These are phyloP conservation scores for Flammula alnicola DNA, from an alignment of 1,284 basidiomycete genomes.

Conservation along the genomic window DNA sequence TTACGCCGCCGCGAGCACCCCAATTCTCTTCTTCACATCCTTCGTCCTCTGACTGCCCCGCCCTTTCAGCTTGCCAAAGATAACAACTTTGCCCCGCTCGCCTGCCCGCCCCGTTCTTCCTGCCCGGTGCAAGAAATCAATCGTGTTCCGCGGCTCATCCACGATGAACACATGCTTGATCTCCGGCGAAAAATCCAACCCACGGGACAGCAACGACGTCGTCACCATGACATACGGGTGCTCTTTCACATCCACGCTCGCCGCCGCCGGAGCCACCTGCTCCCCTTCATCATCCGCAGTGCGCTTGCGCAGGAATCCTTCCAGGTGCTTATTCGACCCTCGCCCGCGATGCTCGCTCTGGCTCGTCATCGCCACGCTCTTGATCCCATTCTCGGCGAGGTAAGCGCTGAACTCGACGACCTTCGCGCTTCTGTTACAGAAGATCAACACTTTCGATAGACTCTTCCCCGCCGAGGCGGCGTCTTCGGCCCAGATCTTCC, in stretches of 20 bases:
- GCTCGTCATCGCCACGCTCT: slow-evolving; percentile 61
- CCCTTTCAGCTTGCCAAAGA: slow-evolving; percentile 70
- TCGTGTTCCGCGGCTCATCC: slow-evolving; percentile 84
- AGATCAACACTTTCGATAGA: slow-evolving; percentile 79
- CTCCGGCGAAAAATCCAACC: slow-evolving; percentile 81
- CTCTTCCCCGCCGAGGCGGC: slow-evolving; percentile 43
- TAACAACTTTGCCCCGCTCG: slow-evolving; percentile 63
- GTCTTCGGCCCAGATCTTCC: slow-evolving; percentile 78
- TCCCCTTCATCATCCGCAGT: too few species aligned
- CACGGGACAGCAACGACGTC: slow-evolving; percentile 89
- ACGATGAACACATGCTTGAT: slow-evolving; percentile 84
- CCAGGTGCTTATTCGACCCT: slow-evolving; percentile 77
- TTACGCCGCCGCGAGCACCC: too few species aligned
- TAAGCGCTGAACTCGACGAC: slow-evolving; percentile 63
- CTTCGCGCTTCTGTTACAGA: slow-evolving; percentile 77
- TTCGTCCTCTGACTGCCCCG: slow-evolving; percentile 54
- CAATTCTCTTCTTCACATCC: slow-evolving; percentile 55
- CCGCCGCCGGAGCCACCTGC: too few species aligned
- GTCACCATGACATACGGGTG: slow-evolving; percentile 79
- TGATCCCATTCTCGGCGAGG: slow-evolving; percentile 64
- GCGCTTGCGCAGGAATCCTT: slow-evolving; percentile 60
- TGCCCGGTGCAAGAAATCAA: slow-evolving; percentile 90
- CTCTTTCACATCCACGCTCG: slow-evolving; percentile 31
- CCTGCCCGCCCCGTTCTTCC: slow-evolving; percentile 81
- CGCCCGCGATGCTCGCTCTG: slow-evolving; percentile 56